Evolutionary conservation across 202 grass and related monocot species (phyloP).

Genomic region (Dendrocalamus latiflorus): DNA sequence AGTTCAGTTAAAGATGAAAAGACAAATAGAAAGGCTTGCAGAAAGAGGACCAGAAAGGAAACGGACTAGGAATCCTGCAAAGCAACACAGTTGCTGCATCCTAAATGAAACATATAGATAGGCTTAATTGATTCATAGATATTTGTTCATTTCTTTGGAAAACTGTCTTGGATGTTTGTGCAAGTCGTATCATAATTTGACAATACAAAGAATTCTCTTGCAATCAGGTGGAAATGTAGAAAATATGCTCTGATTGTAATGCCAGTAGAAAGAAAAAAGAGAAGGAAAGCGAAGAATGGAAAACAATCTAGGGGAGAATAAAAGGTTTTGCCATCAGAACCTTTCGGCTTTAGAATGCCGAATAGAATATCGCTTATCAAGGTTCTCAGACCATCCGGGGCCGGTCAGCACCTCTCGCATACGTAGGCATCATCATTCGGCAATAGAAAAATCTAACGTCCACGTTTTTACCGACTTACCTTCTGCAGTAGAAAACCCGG

Average conservation of each 20-base stretch:
- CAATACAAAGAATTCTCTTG: background rate
- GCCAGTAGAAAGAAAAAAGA: too few species aligned
- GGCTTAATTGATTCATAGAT: background rate
- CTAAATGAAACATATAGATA: background rate
- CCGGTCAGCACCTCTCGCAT: too few species aligned
- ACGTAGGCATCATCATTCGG: too few species aligned
- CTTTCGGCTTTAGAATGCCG: too few species aligned
- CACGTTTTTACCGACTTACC: too few species aligned
- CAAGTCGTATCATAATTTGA: background rate
- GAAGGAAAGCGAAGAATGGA: too few species aligned
- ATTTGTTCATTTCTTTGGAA: background rate
- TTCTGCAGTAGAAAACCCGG: too few species aligned
- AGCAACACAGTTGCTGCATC: background rate
- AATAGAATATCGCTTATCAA: too few species aligned
- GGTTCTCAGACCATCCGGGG: rapidly evolving
- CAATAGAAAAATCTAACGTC: too few species aligned
- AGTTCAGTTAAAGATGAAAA: background rate
- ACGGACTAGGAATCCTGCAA: background rate
- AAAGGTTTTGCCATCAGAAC: too few species aligned
- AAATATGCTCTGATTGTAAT: background rate
- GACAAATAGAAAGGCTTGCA: background rate
- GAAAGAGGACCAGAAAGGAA: background rate
- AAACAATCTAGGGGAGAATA: too few species aligned
- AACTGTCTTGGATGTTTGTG: background rate
- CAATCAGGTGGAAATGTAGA: background rate